These are phyloP conservation scores for Mucor racemosus DNA, from an alignment of 371 early-diverging fungal species.

Conservation along the genomic window DNA sequence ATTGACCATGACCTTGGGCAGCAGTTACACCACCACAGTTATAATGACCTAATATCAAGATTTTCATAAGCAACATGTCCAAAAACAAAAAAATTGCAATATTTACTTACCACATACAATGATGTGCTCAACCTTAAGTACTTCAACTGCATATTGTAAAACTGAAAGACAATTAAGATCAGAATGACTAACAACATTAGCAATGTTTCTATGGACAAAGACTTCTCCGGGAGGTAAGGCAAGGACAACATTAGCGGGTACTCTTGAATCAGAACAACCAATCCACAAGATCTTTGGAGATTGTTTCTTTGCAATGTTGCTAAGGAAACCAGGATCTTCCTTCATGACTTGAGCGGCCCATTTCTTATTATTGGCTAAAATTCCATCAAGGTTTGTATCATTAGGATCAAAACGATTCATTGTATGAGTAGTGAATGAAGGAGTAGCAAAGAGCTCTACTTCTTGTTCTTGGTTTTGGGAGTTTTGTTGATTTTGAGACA, in stretches of 20 bases:
- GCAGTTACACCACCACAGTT: slow-evolving; percentile 89
- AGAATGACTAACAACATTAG: slow-evolving; percentile 81
- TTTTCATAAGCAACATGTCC: not conserved
- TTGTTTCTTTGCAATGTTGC: slow-evolving; percentile 69
- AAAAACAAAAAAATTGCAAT: not conserved
- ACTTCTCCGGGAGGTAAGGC: slow-evolving; percentile 83
- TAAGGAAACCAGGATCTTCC: slow-evolving; percentile 46
- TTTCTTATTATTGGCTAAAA: slow-evolving; percentile 35
- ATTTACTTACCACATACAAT: slow-evolving; percentile 77
- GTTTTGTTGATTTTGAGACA: not conserved
- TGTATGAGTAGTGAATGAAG: not conserved
- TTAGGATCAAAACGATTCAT: slow-evolving; percentile 30
- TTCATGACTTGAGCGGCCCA: slow-evolving; percentile 48
- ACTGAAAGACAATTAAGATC: slow-evolving; percentile 88
- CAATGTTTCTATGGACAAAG: slow-evolving; percentile 96
- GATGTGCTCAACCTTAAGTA: slow-evolving; percentile 90
- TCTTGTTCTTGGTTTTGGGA: not conserved
- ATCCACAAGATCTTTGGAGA: slow-evolving; percentile 92
- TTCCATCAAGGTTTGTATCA: slow-evolving; percentile 26
- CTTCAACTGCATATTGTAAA: slow-evolving; percentile 91
- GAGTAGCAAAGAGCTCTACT: not conserved
- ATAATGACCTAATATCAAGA: slow-evolving; percentile 72
- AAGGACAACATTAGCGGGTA: slow-evolving; percentile 73
- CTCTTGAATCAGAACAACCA: slow-evolving; percentile 93
- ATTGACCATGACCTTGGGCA: slow-evolving; percentile 64